Base-by-base conservation (phyloP, 352 stramenopile genomes). In the Pythium vanterpoolii region DNA sequence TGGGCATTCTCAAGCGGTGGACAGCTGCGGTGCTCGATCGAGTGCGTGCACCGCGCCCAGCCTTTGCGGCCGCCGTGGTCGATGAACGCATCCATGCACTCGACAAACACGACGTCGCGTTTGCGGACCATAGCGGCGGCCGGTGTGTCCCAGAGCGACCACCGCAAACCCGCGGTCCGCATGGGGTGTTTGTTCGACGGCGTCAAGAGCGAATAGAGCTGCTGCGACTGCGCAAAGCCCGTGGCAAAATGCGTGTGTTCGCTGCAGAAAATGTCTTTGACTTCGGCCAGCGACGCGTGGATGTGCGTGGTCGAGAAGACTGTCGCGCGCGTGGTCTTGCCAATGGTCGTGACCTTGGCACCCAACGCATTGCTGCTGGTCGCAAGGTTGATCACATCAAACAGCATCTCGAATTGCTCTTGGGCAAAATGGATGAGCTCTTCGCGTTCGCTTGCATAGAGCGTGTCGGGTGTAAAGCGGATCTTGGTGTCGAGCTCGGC, bases 81-180 rank as follows among this genome's bases (percentile, higher is more conserved):
- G 18, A 86, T 64, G 42, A 88, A 90, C 21, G 64, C 70, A 59
- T 90, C 76, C 70, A 78, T 86, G 60, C 83, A 84, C 61, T 88
- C 78, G 43, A 88, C 62, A 66, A 85, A 88, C 39, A 82, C 58
- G 8, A 86, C 74, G 38, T 89, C 78, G 23, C 76, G 71, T 54
- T 81, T 73, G 10, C 78, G 74, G 19, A 80, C 74, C 62, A 89
- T 71, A 63, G 77, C 79, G 16, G 77, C 79, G 16, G 76, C 79
- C 3, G 78, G 74, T 38, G 73, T 77, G 56, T 86, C 65, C 76
- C 76, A 86, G 38, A 88, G 73, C 56, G 78, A 86, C 78, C 76
- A 88, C 31, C 74, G 76, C 64, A 88, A 48, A 1, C 72, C 74
- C 23, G 74, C 83, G 3, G 76, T 77, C n/a, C 73, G 76, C 51